Evolutionary conservation across 148 eudicot species (phyloP), one percentile per base, ranked within the genome.

Genomic region (Talinum fruticosum): DNA sequence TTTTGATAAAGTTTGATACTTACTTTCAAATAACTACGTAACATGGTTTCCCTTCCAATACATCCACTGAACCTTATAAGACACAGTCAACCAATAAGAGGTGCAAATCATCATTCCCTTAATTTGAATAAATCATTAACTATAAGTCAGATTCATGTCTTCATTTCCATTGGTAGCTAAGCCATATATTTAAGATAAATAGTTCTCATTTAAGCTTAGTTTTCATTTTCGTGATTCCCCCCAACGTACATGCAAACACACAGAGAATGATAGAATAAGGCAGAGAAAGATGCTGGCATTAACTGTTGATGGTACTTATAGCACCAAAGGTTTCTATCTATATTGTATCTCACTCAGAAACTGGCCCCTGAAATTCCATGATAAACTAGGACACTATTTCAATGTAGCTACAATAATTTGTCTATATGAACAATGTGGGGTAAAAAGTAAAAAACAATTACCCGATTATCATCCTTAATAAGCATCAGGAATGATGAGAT

Each of bases 381-480:
- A 68, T 53, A 35, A 35, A 49, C n/a, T 24, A 72, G 45, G 65
- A 54, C 76, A 33, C 28, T 14, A 71, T n/a, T 61, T 36, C 57
- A 23, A 54, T 33, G 41, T 44, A 30, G 12, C 49, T 2, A 34
- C 71, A 45, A 44, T 12, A 66, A 32, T 70, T 29, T 34, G 72
- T 35, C 37, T 36, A 64, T 71, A 0, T 3, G 47, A 33, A 29
- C 28, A 49, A 21, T 23, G 26, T 1, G 15, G 14, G 41, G 69
- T 67, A 30, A 72, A 28, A 69, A 33, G 64, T 30, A 15, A 26
- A 70, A 51, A 69, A 14, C 8, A 73, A 75, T 84, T 88, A 94
- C 98, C 93, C 97, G 86, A 83, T 96, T 97, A n/a, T 84, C 80
- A 85, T 96, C 97, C 87, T 89, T 90, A 71, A 96, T 96, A 76